phyloP scores from a whole-genome alignment of 2,329 filamentous ascomycete species.

The Xylariales sp. region DNA sequence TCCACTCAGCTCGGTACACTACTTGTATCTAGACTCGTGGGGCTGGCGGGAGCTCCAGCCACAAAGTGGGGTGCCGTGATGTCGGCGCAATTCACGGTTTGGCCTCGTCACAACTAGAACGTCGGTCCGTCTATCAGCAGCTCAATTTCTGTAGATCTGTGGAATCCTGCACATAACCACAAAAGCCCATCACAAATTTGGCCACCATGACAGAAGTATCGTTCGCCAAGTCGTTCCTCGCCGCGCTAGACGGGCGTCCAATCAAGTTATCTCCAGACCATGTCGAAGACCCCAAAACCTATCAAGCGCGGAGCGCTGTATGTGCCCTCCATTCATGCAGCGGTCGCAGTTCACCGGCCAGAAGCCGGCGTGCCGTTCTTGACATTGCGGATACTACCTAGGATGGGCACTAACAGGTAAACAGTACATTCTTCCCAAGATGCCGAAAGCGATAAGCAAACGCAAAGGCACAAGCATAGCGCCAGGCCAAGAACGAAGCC shows the following conservation, averaged over 20 bases:
- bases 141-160: constrained; percentile 6
- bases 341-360: not conserved
- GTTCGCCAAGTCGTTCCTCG: constrained; percentile 87
- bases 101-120: constrained; percentile 27
- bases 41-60: constrained; percentile 41
- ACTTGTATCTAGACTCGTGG: constrained; percentile 2
- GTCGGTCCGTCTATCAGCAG: not conserved
- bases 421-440: constrained; percentile 79
- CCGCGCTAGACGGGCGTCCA: constrained; percentile 80
- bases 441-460: constrained; percentile 67
- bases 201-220: constrained; percentile 79
- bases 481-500: constrained; percentile 64
- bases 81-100: constrained; percentile 11
- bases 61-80: constrained; percentile 43
- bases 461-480: constrained; percentile 53
- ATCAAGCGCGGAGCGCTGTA: constrained; percentile 82
- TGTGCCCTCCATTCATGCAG: constrained; percentile 47
- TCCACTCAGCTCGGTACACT: not conserved
- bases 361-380: too few species aligned
- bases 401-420: constrained; percentile 27
- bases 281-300: constrained; percentile 85
- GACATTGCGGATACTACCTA: not conserved
- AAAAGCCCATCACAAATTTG: not conserved
- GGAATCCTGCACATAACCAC: not conserved
- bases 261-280: constrained; percentile 88